Evolutionary conservation across 768 basidiomycete genomes (phyloP), one percentile per base, ranked within the genome.

Genomic region (Termitomyces sp.): DNA sequence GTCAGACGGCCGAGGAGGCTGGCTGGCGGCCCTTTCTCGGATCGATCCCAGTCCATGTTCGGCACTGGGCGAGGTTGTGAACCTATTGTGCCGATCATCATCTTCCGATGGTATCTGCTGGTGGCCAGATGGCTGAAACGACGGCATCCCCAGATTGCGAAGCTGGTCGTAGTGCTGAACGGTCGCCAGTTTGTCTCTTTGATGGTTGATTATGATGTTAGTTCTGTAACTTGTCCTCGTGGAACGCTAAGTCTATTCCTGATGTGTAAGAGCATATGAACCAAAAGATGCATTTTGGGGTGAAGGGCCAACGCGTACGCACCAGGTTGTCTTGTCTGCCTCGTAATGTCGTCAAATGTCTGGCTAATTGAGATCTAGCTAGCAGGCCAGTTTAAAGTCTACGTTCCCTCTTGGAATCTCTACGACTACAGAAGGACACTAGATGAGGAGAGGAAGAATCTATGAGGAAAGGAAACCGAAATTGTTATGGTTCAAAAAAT

Each of bases 1-100:
- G 28, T 75, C 75, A 46, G 79, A 75, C 3, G 74, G 70, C 59
- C 78, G 79, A 3, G 86, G 85, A 8, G 87, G 87, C 64, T 89
- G 87, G 67, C 83, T 85, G 1, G 86, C 79, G 43, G 87, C 86
- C 57, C 87, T 75, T 70, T 87, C 84, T 56, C 83, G 78, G 50
- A 76, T 72, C 56, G 78, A 74, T 57, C 72, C 70, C 53, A 74
- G 63, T 38, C 75, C 73, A 43, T 80, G 78, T 51, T 77, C 74
- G 42, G 71, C 68, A 47, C 70, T 67, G 42, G 71, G 68, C 11
- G 69, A 53, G 54, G 67, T 68, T 54, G 80, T 78, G 68, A 86
- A 85, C 60, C 84, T 78, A 71, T 82, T 84, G 66, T 72, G 75
- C 56, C 85, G 81, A 69, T 85, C 85, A 59, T 77, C 74, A 49